A percentile compares a stretch with the other conserved stretches of the same genome.
Evolutionary conservation across 306 rosid species (phyloP).

Genomic region (Medicago lupulina): DNA sequence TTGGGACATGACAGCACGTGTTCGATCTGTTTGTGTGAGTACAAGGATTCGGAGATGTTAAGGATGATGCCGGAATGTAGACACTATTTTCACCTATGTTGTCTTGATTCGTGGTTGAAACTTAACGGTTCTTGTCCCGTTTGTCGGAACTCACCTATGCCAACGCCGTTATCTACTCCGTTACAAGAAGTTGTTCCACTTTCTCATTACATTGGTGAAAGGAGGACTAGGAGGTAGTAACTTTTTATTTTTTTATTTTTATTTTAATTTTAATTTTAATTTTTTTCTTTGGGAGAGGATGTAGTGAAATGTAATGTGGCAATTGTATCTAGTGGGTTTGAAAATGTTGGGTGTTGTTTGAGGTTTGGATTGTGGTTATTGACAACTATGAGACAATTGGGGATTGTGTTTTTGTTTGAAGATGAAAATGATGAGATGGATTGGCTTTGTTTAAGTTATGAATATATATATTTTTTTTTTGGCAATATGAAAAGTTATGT

Average conservation of each 20-base stretch:
- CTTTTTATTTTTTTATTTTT: not conserved
- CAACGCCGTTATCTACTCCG: constrained; percentile 88
- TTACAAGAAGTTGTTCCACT: constrained; percentile 91
- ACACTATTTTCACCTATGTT: constrained; percentile 77
- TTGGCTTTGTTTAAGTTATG: not conserved
- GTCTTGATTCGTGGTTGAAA: constrained; percentile 90
- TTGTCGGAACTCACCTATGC: constrained; percentile 91
- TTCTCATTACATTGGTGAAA: constrained; percentile 72
- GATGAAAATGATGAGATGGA: not conserved
- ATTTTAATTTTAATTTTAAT: not conserved
- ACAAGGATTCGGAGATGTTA: constrained; percentile 80
- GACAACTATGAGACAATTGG: not conserved
- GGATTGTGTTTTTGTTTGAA: not conserved
- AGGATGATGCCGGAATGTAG: constrained; percentile 98
- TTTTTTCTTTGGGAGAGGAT: not conserved
- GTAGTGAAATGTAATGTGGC: not conserved
- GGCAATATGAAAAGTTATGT: too few relatives aligned
- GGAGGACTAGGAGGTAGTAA: constrained; percentile 69
- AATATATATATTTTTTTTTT: not conserved
- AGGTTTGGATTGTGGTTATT: not conserved
- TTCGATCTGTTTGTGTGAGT: constrained; percentile 88
- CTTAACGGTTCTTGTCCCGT: constrained; percentile 96
- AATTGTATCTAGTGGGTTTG: not conserved
- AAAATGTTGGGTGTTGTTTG: not conserved
- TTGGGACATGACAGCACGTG: constrained; percentile 48